A percentile compares a stretch with the other conserved stretches of the same genome.
Conservation (phyloP, 177 flowering plant species). For the Vitis hybrid region DNA sequence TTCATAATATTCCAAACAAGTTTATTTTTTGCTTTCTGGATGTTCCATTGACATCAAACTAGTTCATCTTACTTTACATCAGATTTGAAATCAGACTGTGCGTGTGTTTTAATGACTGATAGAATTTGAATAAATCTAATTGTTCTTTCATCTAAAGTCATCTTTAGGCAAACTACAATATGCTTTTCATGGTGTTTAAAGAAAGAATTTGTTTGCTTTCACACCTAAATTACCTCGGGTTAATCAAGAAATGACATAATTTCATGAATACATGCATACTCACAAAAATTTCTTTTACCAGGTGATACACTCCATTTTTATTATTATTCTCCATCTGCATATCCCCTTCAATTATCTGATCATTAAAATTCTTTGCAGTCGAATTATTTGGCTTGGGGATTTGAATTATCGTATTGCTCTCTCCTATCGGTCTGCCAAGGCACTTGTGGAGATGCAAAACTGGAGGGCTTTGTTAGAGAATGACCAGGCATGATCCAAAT, state of each 20-base stretch:
- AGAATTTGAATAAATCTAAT: not conserved
- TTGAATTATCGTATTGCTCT: constrained; percentile 86
- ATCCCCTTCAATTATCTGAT: constrained; percentile 7
- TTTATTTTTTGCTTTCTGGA: too few relatives aligned
- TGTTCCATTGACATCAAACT: too few relatives aligned
- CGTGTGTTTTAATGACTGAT: not conserved
- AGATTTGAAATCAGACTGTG: not conserved
- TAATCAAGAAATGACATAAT: not conserved
- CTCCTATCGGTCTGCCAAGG: constrained; percentile 77
- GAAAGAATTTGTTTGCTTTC: too few relatives aligned
- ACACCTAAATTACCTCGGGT: not conserved
- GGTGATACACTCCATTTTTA: not conserved
- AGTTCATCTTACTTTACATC: too few relatives aligned
- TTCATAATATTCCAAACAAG: too few relatives aligned
- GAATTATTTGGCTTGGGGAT: constrained; percentile 94
- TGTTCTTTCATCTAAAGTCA: not conserved
- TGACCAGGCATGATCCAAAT: constrained; percentile 63
- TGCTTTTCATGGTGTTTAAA: too few relatives aligned
- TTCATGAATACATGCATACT: not conserved
- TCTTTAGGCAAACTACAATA: too few relatives aligned
- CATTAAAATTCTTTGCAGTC: constrained; percentile 36
- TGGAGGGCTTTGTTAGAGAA: constrained; percentile 88
- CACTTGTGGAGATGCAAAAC: constrained; percentile 93
- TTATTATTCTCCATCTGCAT: not conserved
- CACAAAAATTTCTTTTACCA: not conserved